These are phyloP conservation scores for Acer campestre DNA, from an alignment of 345 rosid genomes.

Conservation along the genomic window DNA sequence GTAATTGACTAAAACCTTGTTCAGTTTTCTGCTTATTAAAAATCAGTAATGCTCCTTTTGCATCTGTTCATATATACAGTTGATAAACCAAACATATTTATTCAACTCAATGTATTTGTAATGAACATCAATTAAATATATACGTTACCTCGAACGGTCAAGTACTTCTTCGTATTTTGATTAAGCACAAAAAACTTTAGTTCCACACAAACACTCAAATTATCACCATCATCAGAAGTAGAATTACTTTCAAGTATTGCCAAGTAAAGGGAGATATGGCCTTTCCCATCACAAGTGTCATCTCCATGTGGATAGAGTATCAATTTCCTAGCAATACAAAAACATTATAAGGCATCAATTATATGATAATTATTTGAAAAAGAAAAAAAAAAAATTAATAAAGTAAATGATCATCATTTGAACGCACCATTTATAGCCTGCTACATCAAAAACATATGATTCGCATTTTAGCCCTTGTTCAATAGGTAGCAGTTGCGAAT, in stretches of 20 bases:
- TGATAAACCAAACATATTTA: neutral
- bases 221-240: too few species aligned
- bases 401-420: too few species aligned
- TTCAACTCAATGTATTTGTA: too few species aligned
- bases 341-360: neutral
- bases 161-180: neutral
- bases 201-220: neutral
- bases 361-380: neutral
- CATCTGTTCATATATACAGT: constrained; percentile 21
- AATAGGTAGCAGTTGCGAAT: too few species aligned
- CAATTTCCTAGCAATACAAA: neutral
- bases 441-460: neutral
- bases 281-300: neutral
- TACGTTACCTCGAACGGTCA: neutral
- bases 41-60: constrained; percentile 22
- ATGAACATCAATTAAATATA: neutral
- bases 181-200: neutral
- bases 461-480: neutral
- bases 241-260: neutral
- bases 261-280: neutral
- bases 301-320: neutral
- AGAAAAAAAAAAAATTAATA: neutral
- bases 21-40: constrained; percentile 24
- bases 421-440: neutral
- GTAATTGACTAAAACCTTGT: constrained; percentile 35